A percentile compares a stretch with the other conserved stretches of the same genome.
phyloP scores from a whole-genome alignment of 2,329 filamentous ascomycete species.

The Chaetothyriales sp. region DNA sequence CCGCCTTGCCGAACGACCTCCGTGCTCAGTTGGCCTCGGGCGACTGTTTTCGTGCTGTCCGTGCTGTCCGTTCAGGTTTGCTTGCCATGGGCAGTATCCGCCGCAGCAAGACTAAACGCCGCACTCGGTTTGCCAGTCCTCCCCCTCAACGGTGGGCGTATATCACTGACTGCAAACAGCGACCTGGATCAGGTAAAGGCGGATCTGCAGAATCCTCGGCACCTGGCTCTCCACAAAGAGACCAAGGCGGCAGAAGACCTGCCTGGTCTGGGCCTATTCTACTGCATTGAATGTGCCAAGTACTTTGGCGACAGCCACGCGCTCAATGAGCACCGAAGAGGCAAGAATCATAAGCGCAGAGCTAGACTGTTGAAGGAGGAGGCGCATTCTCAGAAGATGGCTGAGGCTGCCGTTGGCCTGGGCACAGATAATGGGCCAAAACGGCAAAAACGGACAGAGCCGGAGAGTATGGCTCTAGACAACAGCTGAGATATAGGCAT shows the following conservation, averaged over 20 bases:
- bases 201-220: slow-evolving; percentile 64
- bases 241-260: slow-evolving; percentile 74
- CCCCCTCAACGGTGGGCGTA: slow-evolving; percentile 7
- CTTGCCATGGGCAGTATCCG: slow-evolving; percentile 51
- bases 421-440: slow-evolving; percentile 51
- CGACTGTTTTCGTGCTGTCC: neutral
- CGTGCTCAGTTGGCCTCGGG: neutral
- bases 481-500: slow-evolving; percentile 5
- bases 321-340: slow-evolving; percentile 60
- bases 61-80: neutral
- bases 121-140: slow-evolving; percentile 43
- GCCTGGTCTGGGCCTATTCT: slow-evolving; percentile 70
- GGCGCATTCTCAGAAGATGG: slow-evolving; percentile 73
- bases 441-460: neutral
- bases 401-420: slow-evolving; percentile 65
- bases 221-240: slow-evolving; percentile 65
- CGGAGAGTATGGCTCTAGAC: slow-evolving; percentile 6
- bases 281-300: slow-evolving; percentile 88
- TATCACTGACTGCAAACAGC: slow-evolving; percentile 35
- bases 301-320: slow-evolving; percentile 84
- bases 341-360: slow-evolving; percentile 88
- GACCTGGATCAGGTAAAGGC: slow-evolving; percentile 86
- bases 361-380: slow-evolving; percentile 70
- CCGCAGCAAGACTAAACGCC: slow-evolving; percentile 61
- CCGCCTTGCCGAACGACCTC: too few relatives aligned